A percentile compares a stretch with the other conserved stretches of the same genome.
These are phyloP conservation scores for Goffeauzyma gilvescens DNA, from an alignment of 768 basidiomycete genomes.

Conservation along the genomic window DNA sequence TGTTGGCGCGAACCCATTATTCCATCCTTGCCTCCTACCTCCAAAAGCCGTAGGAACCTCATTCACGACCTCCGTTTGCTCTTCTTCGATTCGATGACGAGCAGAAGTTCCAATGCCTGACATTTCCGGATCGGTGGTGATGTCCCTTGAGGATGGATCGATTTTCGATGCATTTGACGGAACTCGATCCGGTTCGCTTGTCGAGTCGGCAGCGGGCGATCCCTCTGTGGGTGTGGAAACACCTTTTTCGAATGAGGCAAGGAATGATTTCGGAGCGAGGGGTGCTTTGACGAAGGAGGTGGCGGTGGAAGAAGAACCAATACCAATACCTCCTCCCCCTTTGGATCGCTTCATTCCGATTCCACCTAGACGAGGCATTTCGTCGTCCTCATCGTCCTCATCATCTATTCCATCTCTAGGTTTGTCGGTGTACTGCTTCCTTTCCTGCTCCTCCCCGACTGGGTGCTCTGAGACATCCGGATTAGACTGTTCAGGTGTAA, in stretches of 20 bases:
- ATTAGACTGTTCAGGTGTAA: background rate
- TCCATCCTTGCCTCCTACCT: too few relatives aligned
- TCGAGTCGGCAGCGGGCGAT: background rate
- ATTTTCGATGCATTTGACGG: background rate
- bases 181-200: background rate
- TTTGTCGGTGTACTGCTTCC: background rate
- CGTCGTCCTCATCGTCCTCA: background rate
- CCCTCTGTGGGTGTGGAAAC: background rate
- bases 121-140: too few relatives aligned
- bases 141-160: conserved; percentile 4
- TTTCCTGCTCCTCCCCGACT: conserved; percentile 1
- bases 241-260: background rate
- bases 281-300: too few relatives aligned
- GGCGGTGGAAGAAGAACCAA: too few relatives aligned
- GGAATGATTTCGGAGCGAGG: background rate
- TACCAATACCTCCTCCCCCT: too few relatives aligned
- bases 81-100: conserved; percentile 7
- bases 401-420: conserved; percentile 3
- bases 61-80: conserved; percentile 4
- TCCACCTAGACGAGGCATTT: too few relatives aligned
- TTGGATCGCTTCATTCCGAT: too few relatives aligned
- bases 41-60: conserved; percentile 20
- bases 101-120: conserved; percentile 15
- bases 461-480: background rate
- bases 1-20: too few relatives aligned